A percentile compares a stretch with the other conserved stretches of the same genome.
Evolutionary conservation across 2,329 filamentous ascomycete species (phyloP).

Genomic region (Xylaria sp.): DNA sequence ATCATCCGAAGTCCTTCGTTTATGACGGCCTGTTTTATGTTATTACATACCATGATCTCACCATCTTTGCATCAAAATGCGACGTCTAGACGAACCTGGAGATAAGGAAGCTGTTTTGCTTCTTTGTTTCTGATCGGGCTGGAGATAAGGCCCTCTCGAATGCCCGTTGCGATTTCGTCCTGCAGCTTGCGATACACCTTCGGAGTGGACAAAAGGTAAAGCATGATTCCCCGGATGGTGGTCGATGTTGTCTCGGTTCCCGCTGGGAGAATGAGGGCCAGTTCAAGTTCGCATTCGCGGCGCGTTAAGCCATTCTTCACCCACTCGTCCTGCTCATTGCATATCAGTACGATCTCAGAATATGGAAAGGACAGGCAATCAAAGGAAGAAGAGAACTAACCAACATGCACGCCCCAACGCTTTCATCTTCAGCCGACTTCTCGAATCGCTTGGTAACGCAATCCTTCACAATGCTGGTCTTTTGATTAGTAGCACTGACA

Average conservation of each 20-base stretch:
- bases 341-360: background rate
- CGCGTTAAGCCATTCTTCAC: constrained; percentile 24
- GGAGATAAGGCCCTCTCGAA: constrained; percentile 22
- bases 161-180: constrained; percentile 18
- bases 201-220: constrained; percentile 21
- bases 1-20: constrained; percentile 27
- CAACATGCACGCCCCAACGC: constrained; percentile 20
- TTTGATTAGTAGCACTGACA: background rate
- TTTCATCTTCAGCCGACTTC: background rate
- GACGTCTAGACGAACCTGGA: constrained; percentile 18
- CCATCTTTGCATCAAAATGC: background rate
- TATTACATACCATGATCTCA: background rate
- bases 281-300: constrained; percentile 25
- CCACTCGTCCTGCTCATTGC: constrained; percentile 23
- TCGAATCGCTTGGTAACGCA: constrained; percentile 22
- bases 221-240: constrained; percentile 21
- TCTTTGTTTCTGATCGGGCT: constrained; percentile 24
- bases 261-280: constrained; percentile 24
- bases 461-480: constrained; percentile 19
- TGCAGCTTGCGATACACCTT: constrained; percentile 19
- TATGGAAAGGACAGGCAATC: background rate
- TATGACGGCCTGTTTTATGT: constrained; percentile 22
- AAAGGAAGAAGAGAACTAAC: constrained; percentile 12
- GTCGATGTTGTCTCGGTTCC: constrained; percentile 25
- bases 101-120: constrained; percentile 24